Base-by-base conservation (phyloP, 2,329 filamentous ascomycete species). In the Lachnellula cervina region DNA sequence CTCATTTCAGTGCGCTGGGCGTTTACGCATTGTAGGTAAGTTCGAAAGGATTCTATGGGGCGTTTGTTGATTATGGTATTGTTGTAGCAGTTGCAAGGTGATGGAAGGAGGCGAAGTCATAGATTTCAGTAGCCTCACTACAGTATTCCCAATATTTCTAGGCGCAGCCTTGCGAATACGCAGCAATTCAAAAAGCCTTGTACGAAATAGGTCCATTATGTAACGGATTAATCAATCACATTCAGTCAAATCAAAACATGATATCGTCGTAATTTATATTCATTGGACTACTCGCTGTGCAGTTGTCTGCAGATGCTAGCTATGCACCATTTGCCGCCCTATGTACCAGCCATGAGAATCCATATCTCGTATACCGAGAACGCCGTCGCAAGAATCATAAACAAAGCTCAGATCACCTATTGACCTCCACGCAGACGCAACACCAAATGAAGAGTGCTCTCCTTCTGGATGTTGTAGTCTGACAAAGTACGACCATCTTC, bases 401-500 rank as follows among this genome's bases (percentile, higher is more conserved):
- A 37, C 49, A 34, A 44, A 47, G 23, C 49, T 55, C 25, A 52
- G 34, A 47, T 7, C 56, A 59, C 58, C 68, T 76, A 79, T 69
- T 77, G 75, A 45, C 85, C 85, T 73, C 85, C 85, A 76, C 85
- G 84, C 46, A 88, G 80, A 72, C 85, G 83, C 51, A 88, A 80
- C 51, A 88, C 85, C 65, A 88, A 72, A 71, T 88, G 86, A 13
- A 89, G 78, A 3, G 86, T 88, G 25, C 82, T 86, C 70, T 88
- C 86, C 73, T 88, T 88, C 73, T 93, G 89, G 60, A 93, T 93
- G 76, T 92, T 92, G 80, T 92, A 91, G 70, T 91, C 88, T 25
- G 82, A 86, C 32, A 92, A 76, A 1, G 88, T 91, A 44, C 88
- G 84, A 54, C 88, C 88, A 66, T 91, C 87, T 71, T 90, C 86